These are phyloP conservation scores for Fusarium ramigenum DNA, from an alignment of 2,329 filamentous ascomycete genomes.

Conservation along the genomic window DNA sequence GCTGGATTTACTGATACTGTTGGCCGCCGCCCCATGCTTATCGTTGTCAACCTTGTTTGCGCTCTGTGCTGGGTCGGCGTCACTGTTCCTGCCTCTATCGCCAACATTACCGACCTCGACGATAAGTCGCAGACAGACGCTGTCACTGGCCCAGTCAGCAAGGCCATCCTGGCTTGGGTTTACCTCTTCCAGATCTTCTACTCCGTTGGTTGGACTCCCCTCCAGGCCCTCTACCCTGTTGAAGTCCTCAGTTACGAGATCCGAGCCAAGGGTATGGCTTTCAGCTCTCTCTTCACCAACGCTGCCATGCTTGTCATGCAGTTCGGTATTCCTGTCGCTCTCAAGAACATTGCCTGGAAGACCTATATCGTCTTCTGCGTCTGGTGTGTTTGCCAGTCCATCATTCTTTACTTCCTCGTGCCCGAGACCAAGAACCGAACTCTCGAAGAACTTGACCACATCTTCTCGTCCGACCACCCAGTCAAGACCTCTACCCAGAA, in stretches of 20 bases:
- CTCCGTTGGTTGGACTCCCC: conserved; percentile 52
- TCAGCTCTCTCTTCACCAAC: conserved; percentile 56
- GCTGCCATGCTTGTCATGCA: conserved; percentile 50
- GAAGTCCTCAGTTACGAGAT: conserved; percentile 64
- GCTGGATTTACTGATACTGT: conserved; percentile 58
- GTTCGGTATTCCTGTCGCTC: conserved; percentile 57
- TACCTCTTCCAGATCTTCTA: conserved; percentile 49
- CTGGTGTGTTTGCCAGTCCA: conserved; percentile 54
- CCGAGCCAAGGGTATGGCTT: conserved; percentile 65
- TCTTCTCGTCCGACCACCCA: conserved; percentile 33
- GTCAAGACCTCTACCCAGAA: conserved; percentile 35
- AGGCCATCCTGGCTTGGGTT: conserved; percentile 59
- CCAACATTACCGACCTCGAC: conserved; percentile 43
- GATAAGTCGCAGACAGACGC: conserved; percentile 37
- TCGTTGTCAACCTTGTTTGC: conserved; percentile 57
- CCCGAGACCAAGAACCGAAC: conserved; percentile 61
- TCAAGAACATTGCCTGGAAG: conserved; percentile 61
- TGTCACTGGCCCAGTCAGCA: conserved; percentile 48
- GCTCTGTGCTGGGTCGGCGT: conserved; percentile 60
- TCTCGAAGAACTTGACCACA: conserved; percentile 39
- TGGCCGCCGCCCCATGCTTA: conserved; percentile 61
- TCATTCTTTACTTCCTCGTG: conserved; percentile 59
- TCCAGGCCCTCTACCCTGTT: conserved; percentile 59
- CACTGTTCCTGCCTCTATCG: conserved; percentile 54
- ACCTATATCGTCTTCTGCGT: conserved; percentile 62